Base-by-base conservation (phyloP, 345 rosid species). In the Citrus cavaleriei region DNA sequence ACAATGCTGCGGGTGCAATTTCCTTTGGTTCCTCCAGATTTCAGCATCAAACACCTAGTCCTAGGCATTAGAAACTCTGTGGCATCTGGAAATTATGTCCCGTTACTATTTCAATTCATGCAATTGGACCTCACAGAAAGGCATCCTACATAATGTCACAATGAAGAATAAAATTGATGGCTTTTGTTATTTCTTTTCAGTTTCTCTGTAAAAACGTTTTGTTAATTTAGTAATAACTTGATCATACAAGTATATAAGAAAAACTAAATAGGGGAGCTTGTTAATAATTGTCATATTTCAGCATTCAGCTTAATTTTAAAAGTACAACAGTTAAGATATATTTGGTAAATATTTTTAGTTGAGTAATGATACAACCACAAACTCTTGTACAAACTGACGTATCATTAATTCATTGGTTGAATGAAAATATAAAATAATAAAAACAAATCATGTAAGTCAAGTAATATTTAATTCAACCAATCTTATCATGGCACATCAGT, bases 11-110 rank as follows among this genome's bases (percentile, higher is more conserved):
- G 13, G 42, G 76, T 12, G 42, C 78, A 68, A 79, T 78, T 5
- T 87, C 88, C 51, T 76, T 85, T 72, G 75, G 81, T 76, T 90
- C 89, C 32, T 77, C 83, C 38, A 81, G 91, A 79, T 81, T 83
- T 71, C 84, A 65, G 70, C 82, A 58, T 80, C 81, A 71, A 51
- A 67, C 72, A 42, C 65, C 83, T 2, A 84, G 86, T 76, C 81
- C 83, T 59, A 87, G 73, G 77, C 78, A 18, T 68, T 78, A 80
- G 71, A 55, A 22, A 35, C 71, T 46, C 5, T 74, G 55, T 21
- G 68, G 40, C 61, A 70, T 28, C 10, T 42, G 24, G 73, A 40
- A 61, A 78, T 10, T 46, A 12, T 46, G 51, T 0, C n/a, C 2
- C 5, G 27, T 2, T 24, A 55, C 51, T 28, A 55, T 54, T 66